Evolutionary conservation across 2,329 filamentous ascomycete species (phyloP), one percentile per base, ranked within the genome.

Genomic region (Ophiognomonia clavigignenti-juglandacearum): DNA sequence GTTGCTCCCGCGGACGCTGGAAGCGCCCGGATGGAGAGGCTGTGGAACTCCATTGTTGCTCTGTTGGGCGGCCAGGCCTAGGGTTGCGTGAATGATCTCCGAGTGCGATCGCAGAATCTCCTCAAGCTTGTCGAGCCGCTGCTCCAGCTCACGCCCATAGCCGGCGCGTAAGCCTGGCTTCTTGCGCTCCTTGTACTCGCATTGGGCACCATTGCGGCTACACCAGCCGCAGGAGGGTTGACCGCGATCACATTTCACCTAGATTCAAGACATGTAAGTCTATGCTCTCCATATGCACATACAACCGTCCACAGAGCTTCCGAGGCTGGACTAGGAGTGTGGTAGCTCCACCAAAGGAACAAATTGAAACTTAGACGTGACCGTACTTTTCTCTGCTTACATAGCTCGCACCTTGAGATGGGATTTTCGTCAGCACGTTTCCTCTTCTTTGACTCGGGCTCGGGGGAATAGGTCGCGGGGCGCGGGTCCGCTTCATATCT

Each of bases 211-310:
- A 62, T 85, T 85, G 48, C 80, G 78, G 54, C 67, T 78, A 57
- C 82, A 85, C 82, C 82, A 85, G 41, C 82, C 80, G 57, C 82
- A 85, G 6, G 81, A 79, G 2, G 86, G 86, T 57, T 88, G 84
- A 5, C 82, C 83, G 29, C 87, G 79, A 65, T 91, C 86, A 64
- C 85, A 87, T 74, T 86, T 86, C 23, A 85, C 82, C 80, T 83
- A 57, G 7, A 4, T 36, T 2, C 16, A 35, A 10, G 6, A 10
- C 22, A 14, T 20, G 41, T 43, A 4, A 43, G 41, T 29, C 11
- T 19, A 13, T 27, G 19, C 9, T 14, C 11, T 3, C 1, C 23
- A 9, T 11, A 23, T 16, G 23, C 11, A 31, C 16, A 32, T 35
- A 36, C n/a, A 34, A 19, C n/a, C 16, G 9, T 8, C 31, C 24